Base-by-base conservation (phyloP, 2,329 filamentous ascomycete species). In the Escovopsis weberi region DNA sequence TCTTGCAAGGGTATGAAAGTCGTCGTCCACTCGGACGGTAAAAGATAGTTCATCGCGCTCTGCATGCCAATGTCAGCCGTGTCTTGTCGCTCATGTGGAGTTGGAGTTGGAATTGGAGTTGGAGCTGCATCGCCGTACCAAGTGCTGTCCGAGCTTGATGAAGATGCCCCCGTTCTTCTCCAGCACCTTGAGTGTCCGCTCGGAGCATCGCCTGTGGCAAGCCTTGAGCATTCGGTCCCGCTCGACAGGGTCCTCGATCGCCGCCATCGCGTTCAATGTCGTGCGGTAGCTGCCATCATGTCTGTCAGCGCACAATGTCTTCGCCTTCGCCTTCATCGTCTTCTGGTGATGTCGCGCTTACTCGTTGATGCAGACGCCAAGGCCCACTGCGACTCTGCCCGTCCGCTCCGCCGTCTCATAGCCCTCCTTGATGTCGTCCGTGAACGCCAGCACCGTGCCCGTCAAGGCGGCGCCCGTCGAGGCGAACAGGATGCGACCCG, bases 121-220 rank as follows among this genome's bases (percentile, higher is more conserved):
- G 15, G 15, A 15, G 15, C 15, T 15, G 15, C 15, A 26, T 23
- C 39, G 19, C 8, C 63, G 36, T 68, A 80, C 78, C 62, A 98
- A 62, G 63, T 98, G 91, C 55, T 98, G 91, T 7, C 91, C 91
- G 34, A 98, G 68, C 64, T 98, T 98, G 60, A 98, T 96, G 54
- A 96, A 98, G 49, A 98, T 94, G 26, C 89, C 94, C 26, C 93
- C 91, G 61, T 95, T 96, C 69, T 85, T 86, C 69, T 98, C 91
- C 50, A 96, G 66, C 2, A 93, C 88, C 44, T 72, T 74, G 36
- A 96, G 67, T 1, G 91, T 95, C 47, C 91, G 78, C 54, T 86
- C 75, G 28, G 91, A 91, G 64, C 91, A 98, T 61, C 91, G 76
- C 59, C 93, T 82, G 62, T 98, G 91, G 57, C 91, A 96, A 48